Base-by-base conservation (phyloP, 306 rosid genomes). In the Spatholobus suberectus region DNA sequence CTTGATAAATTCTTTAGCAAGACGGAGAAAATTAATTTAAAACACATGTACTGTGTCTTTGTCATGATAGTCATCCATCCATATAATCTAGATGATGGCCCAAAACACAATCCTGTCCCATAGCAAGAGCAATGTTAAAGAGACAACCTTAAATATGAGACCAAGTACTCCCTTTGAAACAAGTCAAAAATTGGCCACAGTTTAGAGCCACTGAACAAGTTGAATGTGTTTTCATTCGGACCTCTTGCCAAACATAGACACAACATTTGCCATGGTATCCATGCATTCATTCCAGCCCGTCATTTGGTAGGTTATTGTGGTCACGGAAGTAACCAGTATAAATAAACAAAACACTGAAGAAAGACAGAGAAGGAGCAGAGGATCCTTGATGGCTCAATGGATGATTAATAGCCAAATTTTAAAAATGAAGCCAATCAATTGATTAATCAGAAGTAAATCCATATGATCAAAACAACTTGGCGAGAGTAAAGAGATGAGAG, bases 81-180 rank as follows among this genome's bases (percentile, higher is more conserved):
- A 24, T 12, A 46, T 15, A 29, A 34, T 20, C 15, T n/a, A n/a
- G n/a, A n/a, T n/a, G n/a, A n/a, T n/a, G n/a, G n/a, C n/a, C n/a
- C n/a, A n/a, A n/a, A n/a, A n/a, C n/a, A n/a, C n/a, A n/a, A n/a
- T n/a, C n/a, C n/a, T n/a, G n/a, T n/a, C n/a, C n/a, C n/a, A n/a
- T n/a, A n/a, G n/a, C n/a, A n/a, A 29, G 49, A 65, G 40, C 69
- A 54, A 79, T 32, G 75, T 51, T 78, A 24, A 35, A 49, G 41
- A 67, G 63, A 63, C 26, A 66, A 43, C n/a, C 68, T 51, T 37
- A n/a, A 24, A 44, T 23, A 24, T 8, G 6, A 14, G 21, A 52
- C 67, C 44, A 34, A 51, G 7, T 20, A 77, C 26, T 77, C 63
- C 73, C 27, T 49, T 47, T 65, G 43, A 35, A 66, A 37, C 32